Conservation (phyloP, 148 eudicot species). For the Hydrangea macrophylla region DNA sequence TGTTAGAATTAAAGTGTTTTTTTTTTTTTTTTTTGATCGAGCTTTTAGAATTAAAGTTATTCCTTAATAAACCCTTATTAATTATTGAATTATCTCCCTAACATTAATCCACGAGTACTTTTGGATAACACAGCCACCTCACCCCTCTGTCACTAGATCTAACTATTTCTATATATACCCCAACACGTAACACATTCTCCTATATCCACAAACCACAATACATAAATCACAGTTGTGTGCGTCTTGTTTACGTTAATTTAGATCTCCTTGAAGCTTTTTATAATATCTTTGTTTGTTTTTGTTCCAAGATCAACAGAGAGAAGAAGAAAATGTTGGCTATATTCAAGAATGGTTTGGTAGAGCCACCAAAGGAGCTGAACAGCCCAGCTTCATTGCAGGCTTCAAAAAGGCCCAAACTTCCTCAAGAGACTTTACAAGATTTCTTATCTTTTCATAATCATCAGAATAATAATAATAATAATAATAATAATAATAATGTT, state of each 20-base stretch:
- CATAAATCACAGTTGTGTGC: background rate
- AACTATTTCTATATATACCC: background rate
- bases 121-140: slow-evolving; percentile 16
- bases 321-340: slow-evolving; percentile 65
- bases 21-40: background rate
- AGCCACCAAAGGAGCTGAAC: slow-evolving; percentile 75
- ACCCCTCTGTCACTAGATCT: background rate
- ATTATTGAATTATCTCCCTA: background rate
- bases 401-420: slow-evolving; percentile 32
- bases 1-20: too few relatives aligned
- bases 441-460: slow-evolving; percentile 47
- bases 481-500: too few relatives aligned
- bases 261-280: background rate
- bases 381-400: slow-evolving; percentile 48
- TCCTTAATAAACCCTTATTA: too few relatives aligned
- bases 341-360: slow-evolving; percentile 65
- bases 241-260: background rate
- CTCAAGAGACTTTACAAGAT: slow-evolving; percentile 54
- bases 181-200: background rate
- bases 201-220: background rate
- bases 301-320: background rate
- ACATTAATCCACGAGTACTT: background rate
- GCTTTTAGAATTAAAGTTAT: background rate
- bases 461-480: too few relatives aligned
- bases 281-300: too few relatives aligned